These are phyloP conservation scores for Aspergillus spinulosporus DNA, from an alignment of 2,329 filamentous ascomycete species.

Conservation along the genomic window DNA sequence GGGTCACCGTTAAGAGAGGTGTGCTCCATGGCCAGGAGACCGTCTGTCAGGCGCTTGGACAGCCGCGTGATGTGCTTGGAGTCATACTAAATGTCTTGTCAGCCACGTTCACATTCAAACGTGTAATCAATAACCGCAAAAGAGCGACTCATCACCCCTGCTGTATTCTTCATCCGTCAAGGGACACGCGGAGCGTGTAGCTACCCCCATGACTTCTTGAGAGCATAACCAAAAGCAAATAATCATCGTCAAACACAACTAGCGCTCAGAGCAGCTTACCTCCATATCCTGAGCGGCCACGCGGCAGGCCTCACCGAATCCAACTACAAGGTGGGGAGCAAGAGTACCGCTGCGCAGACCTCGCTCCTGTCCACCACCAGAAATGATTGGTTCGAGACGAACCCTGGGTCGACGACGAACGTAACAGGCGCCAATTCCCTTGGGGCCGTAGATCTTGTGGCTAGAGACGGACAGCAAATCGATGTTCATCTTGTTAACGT, in stretches of 20 bases:
- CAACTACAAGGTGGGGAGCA: slow-evolving; percentile 82
- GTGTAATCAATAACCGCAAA: slow-evolving; percentile 24
- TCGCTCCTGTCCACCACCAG: slow-evolving; percentile 92
- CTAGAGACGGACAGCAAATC: slow-evolving; percentile 98
- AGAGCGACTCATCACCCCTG: slow-evolving; percentile 62
- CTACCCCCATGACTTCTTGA: slow-evolving; percentile 60
- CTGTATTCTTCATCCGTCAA: slow-evolving; percentile 60
- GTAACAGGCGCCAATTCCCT: slow-evolving; percentile 95
- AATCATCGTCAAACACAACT: slow-evolving; percentile 61
- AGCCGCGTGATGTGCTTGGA: slow-evolving; percentile 77
- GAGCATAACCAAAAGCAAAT: slow-evolving; percentile 70
- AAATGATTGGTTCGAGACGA: slow-evolving; percentile 93
- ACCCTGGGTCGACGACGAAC: slow-evolving; percentile 90
- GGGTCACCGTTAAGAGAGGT: slow-evolving; percentile 86
- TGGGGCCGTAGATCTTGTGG: slow-evolving; percentile 98
- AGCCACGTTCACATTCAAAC: background rate
- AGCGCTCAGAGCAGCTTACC: slow-evolving; percentile 59
- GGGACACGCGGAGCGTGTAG: slow-evolving; percentile 37
- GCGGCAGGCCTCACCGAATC: slow-evolving; percentile 92
- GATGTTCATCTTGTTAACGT: slow-evolving; percentile 97
- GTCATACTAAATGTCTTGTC: slow-evolving; percentile 74
- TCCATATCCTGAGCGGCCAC: slow-evolving; percentile 86
- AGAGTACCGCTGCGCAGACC: slow-evolving; percentile 92
- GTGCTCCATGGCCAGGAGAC: slow-evolving; percentile 86
- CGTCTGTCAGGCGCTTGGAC: slow-evolving; percentile 79